Conservation (phyloP, 345 rosid species). For the Aegle marmelos region DNA sequence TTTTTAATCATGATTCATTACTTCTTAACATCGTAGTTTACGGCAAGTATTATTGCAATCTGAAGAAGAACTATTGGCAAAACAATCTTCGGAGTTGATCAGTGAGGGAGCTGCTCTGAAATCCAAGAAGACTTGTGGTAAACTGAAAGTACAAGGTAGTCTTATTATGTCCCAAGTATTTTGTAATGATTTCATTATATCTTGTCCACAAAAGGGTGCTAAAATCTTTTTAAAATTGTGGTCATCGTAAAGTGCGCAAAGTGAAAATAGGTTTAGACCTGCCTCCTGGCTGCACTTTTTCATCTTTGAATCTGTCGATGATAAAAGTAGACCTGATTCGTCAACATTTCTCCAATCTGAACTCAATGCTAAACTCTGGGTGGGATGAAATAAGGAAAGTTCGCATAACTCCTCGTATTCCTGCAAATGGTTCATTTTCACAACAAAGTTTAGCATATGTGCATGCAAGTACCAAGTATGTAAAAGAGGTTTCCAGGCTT, state of each 20-base stretch:
- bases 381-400: constrained; percentile 70
- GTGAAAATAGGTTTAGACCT: constrained; percentile 72
- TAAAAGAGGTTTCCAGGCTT: constrained; percentile 80
- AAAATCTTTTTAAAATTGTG: constrained; percentile 19
- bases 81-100: constrained; percentile 56
- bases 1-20: background rate
- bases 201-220: constrained; percentile 9
- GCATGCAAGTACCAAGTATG: constrained; percentile 78
- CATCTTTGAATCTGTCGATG: constrained; percentile 47
- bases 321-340: constrained; percentile 55
- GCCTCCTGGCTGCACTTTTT: constrained; percentile 73
- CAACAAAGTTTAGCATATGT: constrained; percentile 80
- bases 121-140: constrained; percentile 70
- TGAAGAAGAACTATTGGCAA: constrained; percentile 81
- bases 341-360: constrained; percentile 50
- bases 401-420: constrained; percentile 50
- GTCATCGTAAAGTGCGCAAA: constrained; percentile 59
- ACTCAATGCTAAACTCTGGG: constrained; percentile 51
- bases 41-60: constrained; percentile 71
- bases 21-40: constrained; percentile 33
- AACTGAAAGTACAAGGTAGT: constrained; percentile 88
- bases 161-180: background rate
- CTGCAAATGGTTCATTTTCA: constrained; percentile 68
- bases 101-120: constrained; percentile 63
- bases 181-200: background rate